phyloP scores from a whole-genome alignment of 2,329 filamentous ascomycete species.

The Trichoderma sp. region DNA sequence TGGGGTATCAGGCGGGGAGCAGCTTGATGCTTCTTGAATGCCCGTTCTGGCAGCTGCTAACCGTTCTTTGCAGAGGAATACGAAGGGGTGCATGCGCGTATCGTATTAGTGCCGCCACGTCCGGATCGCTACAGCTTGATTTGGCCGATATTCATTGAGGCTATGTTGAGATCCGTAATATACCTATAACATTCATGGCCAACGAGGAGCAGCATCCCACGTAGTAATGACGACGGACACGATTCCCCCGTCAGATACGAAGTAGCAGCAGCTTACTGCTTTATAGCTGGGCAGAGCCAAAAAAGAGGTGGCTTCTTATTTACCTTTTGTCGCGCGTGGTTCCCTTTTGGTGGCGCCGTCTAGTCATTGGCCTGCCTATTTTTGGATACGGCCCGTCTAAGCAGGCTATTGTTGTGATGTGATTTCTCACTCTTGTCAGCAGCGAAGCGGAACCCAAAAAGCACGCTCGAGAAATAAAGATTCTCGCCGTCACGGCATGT shows the following conservation, averaged over 20 bases:
- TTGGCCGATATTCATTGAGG: neutral
- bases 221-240: neutral
- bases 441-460: neutral
- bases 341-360: conserved; percentile 6
- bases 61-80: neutral
- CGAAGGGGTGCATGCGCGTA: neutral
- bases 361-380: conserved; percentile 17
- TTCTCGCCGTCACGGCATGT: neutral
- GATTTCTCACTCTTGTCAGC: neutral
- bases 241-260: neutral
- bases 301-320: neutral
- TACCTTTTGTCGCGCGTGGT: neutral
- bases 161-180: neutral
- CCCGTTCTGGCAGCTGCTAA: neutral
- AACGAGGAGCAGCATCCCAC: neutral
- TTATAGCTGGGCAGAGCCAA: neutral
- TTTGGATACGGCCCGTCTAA: conserved; percentile 17
- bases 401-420: neutral
- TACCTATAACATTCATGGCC: neutral
- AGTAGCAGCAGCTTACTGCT: neutral
- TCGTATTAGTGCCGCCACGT: neutral
- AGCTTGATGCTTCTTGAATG: neutral
- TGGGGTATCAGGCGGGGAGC: neutral
- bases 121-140: neutral
- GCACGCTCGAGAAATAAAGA: neutral